These are phyloP conservation scores for Anaeromyces robustus DNA, from an alignment of 192 early-diverging fungal species.

Conservation along the genomic window DNA sequence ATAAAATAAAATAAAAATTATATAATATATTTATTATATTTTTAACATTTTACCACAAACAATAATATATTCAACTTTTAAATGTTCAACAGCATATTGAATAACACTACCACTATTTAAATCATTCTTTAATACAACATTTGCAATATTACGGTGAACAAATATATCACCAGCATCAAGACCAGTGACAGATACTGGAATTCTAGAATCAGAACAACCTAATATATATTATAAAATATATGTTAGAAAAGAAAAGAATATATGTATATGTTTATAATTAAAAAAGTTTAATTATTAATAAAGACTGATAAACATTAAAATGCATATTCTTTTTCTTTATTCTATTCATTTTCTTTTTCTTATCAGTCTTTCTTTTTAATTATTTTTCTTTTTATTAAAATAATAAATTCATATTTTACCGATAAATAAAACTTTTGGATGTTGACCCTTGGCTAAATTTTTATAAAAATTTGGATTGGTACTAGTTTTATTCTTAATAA, in stretches of 20 bases:
- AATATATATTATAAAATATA: not conserved
- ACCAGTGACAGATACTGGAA: slow-evolving; percentile 18
- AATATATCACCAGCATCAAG: not conserved
- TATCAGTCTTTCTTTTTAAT: too few species aligned
- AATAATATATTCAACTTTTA: not conserved
- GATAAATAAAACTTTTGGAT: slow-evolving; percentile 79
- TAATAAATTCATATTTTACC: not conserved
- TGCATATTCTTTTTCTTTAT: too few species aligned
- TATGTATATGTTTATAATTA: too few species aligned
- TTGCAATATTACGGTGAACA: not conserved
- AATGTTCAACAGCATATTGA: not conserved
- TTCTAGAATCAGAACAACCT: slow-evolving; percentile 23
- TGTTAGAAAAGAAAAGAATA: too few species aligned
- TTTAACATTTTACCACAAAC: not conserved
- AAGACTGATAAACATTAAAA: too few species aligned
- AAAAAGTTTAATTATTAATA: too few species aligned
- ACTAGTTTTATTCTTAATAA: slow-evolving; percentile 13
- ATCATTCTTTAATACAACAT: not conserved
- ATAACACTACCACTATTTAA: not conserved
- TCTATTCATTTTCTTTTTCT: too few species aligned
- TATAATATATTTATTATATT: too few species aligned
- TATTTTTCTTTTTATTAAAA: too few species aligned
- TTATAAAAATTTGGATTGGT: slow-evolving; percentile 57
- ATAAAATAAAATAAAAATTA: not conserved
- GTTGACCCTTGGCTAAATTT: slow-evolving; percentile 53